A percentile compares a stretch with the other conserved stretches of the same genome.
Evolutionary conservation across 2,329 filamentous ascomycete genomes (phyloP).

Genomic region (Colletotrichum lupini): DNA sequence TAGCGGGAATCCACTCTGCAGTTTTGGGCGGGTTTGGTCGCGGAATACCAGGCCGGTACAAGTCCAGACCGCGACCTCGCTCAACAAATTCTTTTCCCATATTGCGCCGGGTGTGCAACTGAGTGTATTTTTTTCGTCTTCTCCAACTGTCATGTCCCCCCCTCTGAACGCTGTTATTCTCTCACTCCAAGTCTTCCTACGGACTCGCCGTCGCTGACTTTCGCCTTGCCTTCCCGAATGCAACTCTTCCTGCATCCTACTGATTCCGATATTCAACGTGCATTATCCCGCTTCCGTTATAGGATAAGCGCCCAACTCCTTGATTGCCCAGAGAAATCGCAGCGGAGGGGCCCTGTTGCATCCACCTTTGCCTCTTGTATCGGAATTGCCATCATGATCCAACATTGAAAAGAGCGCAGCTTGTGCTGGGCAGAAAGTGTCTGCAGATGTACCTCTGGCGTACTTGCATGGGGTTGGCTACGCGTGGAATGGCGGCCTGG

Average conservation of each 20-base stretch:
- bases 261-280: constrained; percentile 9
- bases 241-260: constrained; percentile 21
- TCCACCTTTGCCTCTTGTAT: constrained; percentile 6
- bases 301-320: neutral
- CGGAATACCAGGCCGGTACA: constrained; percentile 33
- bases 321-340: neutral
- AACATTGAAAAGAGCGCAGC: neutral
- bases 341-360: neutral
- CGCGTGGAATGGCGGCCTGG: constrained; percentile 21
- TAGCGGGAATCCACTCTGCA: constrained; percentile 25
- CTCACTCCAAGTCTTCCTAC: neutral
- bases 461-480: constrained; percentile 10
- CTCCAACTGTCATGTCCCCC: neutral
- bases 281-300: constrained; percentile 18
- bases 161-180: neutral
- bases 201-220: constrained; percentile 20
- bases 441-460: constrained; percentile 18
- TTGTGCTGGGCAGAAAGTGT: neutral
- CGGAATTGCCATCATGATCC: constrained; percentile 19
- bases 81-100: constrained; percentile 37
- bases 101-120: neutral
- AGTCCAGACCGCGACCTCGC: constrained; percentile 28
- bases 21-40: constrained; percentile 17
- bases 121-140: neutral
- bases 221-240: constrained; percentile 19